Evolutionary conservation across 1,139 yeast species (phyloP), one percentile per base, ranked within the genome.

Genomic region (Yamadazyma mexicana): DNA sequence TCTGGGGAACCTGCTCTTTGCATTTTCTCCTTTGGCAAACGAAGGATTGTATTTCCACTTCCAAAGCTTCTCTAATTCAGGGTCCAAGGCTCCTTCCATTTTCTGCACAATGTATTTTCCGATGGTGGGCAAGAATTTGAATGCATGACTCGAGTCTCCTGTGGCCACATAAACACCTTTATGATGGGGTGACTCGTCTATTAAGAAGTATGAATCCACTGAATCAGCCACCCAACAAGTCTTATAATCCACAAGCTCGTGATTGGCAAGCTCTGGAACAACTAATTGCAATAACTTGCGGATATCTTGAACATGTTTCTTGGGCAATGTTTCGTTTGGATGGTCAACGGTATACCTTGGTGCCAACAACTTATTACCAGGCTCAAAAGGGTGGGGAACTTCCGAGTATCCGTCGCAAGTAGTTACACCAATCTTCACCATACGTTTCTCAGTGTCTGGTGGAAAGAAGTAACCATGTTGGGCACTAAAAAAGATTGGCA

Each of bases 111-210:
- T 48, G 26, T 54, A 64, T 39, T 55, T 57, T 2, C 72, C 72
- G 23, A 66, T 47, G 3, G 62, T 67, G 4, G 63, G 65, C 24
- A 58, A 48, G 50, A 63, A 61, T 46, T 64, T 64, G 50, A 63
- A 64, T 2, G 65, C 64, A 50, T 71, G 77, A 15, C 75, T 73
- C 10, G 72, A 65, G 2, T 75, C 79, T 31, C 78, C 78, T 40
- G 70, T 60, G 3, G 69, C 73, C 20, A 74, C 61, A 39, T 66
- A 56, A 11, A 73, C 56, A 31, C 62, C 61, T 26, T 61, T 50
- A 26, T 54, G 51, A 5, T 55, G 54, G 2, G 79, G 78, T 40
- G 61, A 66, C 47, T 54, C 59, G 43, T 66, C 75, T 38, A 64
- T 57, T 28, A 73, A 55, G 48, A 64, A 73, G 41, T 72, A 68